Conservation (phyloP, 768 basidiomycete genomes). For the Jaapia argillacea region DNA sequence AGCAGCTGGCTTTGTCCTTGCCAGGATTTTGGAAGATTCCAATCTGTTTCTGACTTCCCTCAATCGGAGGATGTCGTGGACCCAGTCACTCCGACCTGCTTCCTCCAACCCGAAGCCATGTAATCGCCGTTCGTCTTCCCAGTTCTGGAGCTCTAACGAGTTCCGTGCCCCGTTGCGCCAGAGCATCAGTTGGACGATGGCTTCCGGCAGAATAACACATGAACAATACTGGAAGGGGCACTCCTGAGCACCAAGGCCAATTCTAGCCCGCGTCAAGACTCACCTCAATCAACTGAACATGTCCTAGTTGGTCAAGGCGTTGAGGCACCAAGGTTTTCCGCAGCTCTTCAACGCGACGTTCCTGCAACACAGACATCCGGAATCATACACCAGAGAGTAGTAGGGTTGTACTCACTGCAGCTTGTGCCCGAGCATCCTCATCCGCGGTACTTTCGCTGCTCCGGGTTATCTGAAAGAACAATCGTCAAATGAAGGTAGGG, state of each 20-base stretch:
- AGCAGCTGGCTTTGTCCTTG: slow-evolving; percentile 3
- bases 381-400: not conserved
- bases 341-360: not conserved
- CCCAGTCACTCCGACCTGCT: slow-evolving; percentile 55
- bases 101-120: slow-evolving; percentile 38
- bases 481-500: too few species aligned
- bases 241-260: not conserved
- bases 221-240: slow-evolving; percentile 46
- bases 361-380: not conserved
- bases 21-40: slow-evolving; percentile 5
- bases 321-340: too few species aligned
- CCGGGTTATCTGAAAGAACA: too few species aligned
- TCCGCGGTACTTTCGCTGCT: too few species aligned
- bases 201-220: slow-evolving; percentile 63
- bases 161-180: slow-evolving; percentile 59
- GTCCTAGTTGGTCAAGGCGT: slow-evolving; percentile 35
- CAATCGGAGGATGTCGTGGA: slow-evolving; percentile 43
- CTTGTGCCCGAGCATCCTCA: too few species aligned
- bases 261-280: not conserved
- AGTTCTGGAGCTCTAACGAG: slow-evolving; percentile 35
- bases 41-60: slow-evolving; percentile 15
- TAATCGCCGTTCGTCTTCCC: slow-evolving; percentile 44
- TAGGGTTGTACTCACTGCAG: not conserved
- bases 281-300: slow-evolving; percentile 42
- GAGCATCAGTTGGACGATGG: slow-evolving; percentile 61